Evolutionary conservation across 2,329 filamentous ascomycete species (phyloP), one percentile per base, ranked within the genome.

Genomic region (Blumeria graminis): DNA sequence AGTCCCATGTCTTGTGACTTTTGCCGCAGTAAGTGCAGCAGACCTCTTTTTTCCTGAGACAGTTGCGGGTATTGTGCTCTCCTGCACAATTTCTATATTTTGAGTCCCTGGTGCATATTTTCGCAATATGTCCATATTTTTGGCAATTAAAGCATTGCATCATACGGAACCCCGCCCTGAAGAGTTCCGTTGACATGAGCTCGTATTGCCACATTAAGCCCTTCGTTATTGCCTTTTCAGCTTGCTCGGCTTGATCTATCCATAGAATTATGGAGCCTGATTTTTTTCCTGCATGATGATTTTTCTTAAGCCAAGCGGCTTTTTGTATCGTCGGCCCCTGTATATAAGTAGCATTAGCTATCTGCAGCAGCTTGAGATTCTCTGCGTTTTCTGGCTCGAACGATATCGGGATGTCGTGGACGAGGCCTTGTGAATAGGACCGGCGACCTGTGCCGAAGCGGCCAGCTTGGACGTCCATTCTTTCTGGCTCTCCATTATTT

Each of bases 111-210:
- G 51, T 38, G 34, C 51, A 54, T 1, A 38, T 16, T 14, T 39
- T 54, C n/a, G 51, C 34, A 3, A 38, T 54, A 11, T 54, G 51
- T 1, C 34, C 34, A 14, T 54, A 54, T 18, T 33, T 38, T 22
- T 54, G 51, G 51, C 34, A 54, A 39, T 54, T 54, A n/a, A 38
- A 54, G n/a, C 51, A 54, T 6, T 54, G 51, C 10, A 54, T 38
- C 8, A 22, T 13, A 8, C 51, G 51, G 22, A 39, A 54, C 7
- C 51, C 14, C 3, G 33, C 28, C 22, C 34, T n/a, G 33, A 54
- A 54, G 3, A 54, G 38, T 22, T 38, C n/a, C 7, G 51, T 54
- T 22, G 51, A 9, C 28, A 39, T 54, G 3, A 54, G n/a, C 13
- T 54, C 51, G 11, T 39, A 54, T 11, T 22, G 18, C 51, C 34